phyloP scores from a whole-genome alignment of 2,329 filamentous ascomycete species.

The Torrubiella hemipterigena region DNA sequence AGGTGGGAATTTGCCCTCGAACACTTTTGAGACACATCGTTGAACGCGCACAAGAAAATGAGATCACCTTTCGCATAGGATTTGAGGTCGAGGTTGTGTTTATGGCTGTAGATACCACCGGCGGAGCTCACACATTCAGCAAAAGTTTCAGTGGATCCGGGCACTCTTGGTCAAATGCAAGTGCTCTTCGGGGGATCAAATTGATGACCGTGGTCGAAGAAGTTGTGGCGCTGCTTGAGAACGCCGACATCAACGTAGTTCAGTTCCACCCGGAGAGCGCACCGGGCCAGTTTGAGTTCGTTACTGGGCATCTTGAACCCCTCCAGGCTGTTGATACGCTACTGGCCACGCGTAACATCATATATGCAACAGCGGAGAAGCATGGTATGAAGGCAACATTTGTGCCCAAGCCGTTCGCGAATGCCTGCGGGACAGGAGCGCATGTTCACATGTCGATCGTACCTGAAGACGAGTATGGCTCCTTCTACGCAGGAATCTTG shows the following conservation, averaged over 20 bases:
- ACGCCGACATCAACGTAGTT: constrained; percentile 53
- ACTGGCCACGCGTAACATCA: constrained; percentile 57
- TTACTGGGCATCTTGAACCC: constrained; percentile 51
- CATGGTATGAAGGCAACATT: constrained; percentile 58
- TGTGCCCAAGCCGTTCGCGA: constrained; percentile 56
- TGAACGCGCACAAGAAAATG: no score
- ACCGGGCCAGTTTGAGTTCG: constrained; percentile 65
- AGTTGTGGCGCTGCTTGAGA: constrained; percentile 47
- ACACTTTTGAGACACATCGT: no score
- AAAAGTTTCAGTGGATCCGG: no score
- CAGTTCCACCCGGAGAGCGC: constrained; percentile 66
- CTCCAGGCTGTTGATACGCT: constrained; percentile 60
- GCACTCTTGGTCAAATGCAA: no score
- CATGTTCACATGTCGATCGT: constrained; percentile 61
- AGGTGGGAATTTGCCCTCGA: no score
- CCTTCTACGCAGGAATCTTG: constrained; percentile 64
- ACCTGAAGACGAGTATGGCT: constrained; percentile 37
- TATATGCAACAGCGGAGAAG: constrained; percentile 50
- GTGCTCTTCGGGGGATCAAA: no score
- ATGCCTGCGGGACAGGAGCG: constrained; percentile 48
- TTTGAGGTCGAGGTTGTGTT: no score
- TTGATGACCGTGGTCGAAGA: constrained; percentile 51
- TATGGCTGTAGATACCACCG: no score
- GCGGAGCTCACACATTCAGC: no score
- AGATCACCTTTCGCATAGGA: no score